These are phyloP conservation scores for Malassezia arunalokei DNA, from an alignment of 1,284 basidiomycete genomes.

Conservation along the genomic window DNA sequence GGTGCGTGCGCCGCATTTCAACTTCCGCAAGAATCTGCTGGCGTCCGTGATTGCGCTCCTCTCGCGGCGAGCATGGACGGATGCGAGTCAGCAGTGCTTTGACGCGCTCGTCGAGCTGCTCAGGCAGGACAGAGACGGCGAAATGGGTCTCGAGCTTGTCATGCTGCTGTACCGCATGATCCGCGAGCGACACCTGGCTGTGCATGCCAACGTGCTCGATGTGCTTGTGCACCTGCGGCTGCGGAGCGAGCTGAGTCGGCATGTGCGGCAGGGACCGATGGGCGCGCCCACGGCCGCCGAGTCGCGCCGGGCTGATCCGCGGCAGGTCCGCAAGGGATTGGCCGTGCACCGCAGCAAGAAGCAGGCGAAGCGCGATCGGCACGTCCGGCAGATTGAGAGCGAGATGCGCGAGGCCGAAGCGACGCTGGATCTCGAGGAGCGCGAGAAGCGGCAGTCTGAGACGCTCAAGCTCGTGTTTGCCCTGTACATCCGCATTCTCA, in stretches of 20 bases:
- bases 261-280: conserved; percentile 12
- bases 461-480: conserved; percentile 95
- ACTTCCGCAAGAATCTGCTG: conserved; percentile 88
- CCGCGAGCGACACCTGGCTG: conserved; percentile 78
- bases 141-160: conserved; percentile 73
- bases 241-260: conserved; percentile 60
- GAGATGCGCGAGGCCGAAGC: conserved; percentile 60
- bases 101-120: conserved; percentile 70
- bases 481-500: conserved; percentile 90
- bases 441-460: conserved; percentile 81
- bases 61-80: conserved; percentile 52
- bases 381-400: conserved; percentile 32
- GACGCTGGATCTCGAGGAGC: conserved; percentile 82
- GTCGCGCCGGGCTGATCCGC: conserved; percentile 38
- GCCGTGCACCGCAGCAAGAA: conserved; percentile 39
- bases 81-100: conserved; percentile 71
- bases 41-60: conserved; percentile 69
- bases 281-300: conserved; percentile 52
- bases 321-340: conserved; percentile 34
- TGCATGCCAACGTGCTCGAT: conserved; percentile 76
- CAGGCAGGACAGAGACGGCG: conserved; percentile 63
- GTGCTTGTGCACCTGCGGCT: conserved; percentile 76
- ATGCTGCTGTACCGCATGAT: conserved; percentile 88
- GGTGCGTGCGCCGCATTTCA: conserved; percentile 80
- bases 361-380: conserved; percentile 33